A percentile compares a stretch with the other conserved stretches of the same genome.
Conservation (phyloP, 257 asterid genomes). For the Scutellaria minor region DNA sequence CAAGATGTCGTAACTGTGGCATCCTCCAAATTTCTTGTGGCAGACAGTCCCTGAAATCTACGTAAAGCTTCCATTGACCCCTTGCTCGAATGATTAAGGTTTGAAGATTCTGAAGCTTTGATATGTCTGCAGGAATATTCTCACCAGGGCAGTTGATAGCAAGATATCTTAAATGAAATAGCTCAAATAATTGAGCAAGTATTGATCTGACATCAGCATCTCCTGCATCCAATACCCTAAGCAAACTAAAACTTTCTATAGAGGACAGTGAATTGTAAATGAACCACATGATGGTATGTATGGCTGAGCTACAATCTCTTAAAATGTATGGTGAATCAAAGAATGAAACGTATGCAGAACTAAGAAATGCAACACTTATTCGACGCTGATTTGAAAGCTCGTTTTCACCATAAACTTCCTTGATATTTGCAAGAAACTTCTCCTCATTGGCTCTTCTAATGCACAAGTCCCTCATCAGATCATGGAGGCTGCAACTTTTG, state of each 20-base stretch:
- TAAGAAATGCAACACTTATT: too few relatives aligned
- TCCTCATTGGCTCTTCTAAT: constrained; percentile 22
- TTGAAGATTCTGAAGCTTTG: constrained; percentile 20
- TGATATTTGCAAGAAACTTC: background rate
- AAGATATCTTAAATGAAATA: constrained; percentile 9
- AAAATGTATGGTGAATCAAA: background rate
- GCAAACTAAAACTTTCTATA: too few relatives aligned
- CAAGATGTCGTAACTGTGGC: constrained; percentile 13
- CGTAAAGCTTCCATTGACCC: background rate
- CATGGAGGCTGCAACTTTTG: constrained; percentile 32
- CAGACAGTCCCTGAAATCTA: background rate
- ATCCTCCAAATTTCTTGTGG: constrained; percentile 17
- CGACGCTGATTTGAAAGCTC: too few relatives aligned
- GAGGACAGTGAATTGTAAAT: too few relatives aligned
- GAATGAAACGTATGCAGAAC: too few relatives aligned
- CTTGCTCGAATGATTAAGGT: background rate
- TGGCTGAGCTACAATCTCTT: background rate
- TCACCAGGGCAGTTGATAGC: background rate
- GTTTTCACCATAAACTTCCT: too few relatives aligned
- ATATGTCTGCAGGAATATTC: background rate
- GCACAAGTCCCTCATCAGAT: constrained; percentile 31
- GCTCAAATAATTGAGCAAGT: background rate
- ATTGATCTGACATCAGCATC: background rate
- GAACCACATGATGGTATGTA: constrained; percentile 1
- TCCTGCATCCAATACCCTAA: too few relatives aligned